Base-by-base conservation (phyloP, 345 rosid genomes). In the Cardamine chenopodiifolia region DNA sequence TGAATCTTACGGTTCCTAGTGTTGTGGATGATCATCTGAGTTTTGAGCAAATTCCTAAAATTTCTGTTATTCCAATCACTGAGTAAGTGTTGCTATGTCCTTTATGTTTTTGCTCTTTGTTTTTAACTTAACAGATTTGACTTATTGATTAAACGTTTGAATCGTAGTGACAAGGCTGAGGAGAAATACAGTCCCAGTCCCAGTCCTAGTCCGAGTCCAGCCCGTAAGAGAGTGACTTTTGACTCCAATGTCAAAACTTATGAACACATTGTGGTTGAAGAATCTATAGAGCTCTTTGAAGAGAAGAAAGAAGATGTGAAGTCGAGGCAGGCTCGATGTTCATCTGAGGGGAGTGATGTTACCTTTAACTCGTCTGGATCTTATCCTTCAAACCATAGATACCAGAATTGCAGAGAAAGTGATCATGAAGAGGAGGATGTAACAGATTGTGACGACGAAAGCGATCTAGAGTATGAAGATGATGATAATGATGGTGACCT, bases 221-320 rank as follows among this genome's bases (percentile, higher is more conserved):
- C 80, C 66, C 72, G 85, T 7, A 92, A 88, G 85, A 92, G 84
- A 83, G 99, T 92, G 9, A 89, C 96, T 4, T 95, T 95, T 48
- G 86, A 92, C 71, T 68, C 88, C 18, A 85, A 86, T 71, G 85
- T 95, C 66, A 78, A 53, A 66, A 84, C 93, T 17, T 90, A 87
- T 64, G 99, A 92, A 61, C 90, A 71, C 64, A 78, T 85, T 74
- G 74, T 44, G 6, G 67, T 79, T 0, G 79, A 82, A 17, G 90
- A 88, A 72, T 80, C 80, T 11, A 11, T 71, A 3, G 86, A 81
- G 54, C 48, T 65, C 52, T 49, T 78, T 8, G 42, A 60, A 31
- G 86, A 81, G 68, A 61, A 76, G 14, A 81, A 61, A 74, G 83
- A 82, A 14, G 78, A 65, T 12, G 74, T 68, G 28, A 76, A 83